Conservation (phyloP, 1,139 yeast genomes). For the Zygosaccharomyces sapae region DNA sequence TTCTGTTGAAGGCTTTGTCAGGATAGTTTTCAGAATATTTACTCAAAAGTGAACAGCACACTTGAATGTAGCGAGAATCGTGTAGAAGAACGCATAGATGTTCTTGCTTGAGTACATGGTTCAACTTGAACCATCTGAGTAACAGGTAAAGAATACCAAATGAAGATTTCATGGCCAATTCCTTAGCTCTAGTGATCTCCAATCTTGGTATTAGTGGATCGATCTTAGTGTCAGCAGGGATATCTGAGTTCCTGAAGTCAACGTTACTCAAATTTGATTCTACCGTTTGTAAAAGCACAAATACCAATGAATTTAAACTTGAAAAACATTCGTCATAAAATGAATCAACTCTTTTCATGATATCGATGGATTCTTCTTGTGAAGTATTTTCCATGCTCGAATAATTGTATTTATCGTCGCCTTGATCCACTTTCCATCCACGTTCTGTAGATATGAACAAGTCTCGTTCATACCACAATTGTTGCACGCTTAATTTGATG, state of each 20-base stretch:
- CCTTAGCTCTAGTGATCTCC: conserved; percentile 59
- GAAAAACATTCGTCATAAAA: conserved; percentile 54
- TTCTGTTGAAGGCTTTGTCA: conserved; percentile 41
- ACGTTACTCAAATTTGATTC: conserved; percentile 43
- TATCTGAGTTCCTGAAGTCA: conserved; percentile 17
- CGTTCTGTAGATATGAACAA: conserved; percentile 72
- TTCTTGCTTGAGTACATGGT: conserved; percentile 75
- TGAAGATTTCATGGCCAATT: conserved; percentile 59
- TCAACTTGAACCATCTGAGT: conserved; percentile 72
- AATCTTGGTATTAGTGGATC: conserved; percentile 38
- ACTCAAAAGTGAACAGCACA: conserved; percentile 40
- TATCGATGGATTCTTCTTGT: conserved; percentile 32
- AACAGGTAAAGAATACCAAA: conserved; percentile 52
- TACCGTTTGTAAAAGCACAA: conserved; percentile 60
- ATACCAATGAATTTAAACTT: conserved; percentile 56
- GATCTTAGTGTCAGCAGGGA: conserved; percentile 12
- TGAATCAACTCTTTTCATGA: conserved; percentile 55
- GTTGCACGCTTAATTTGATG: conserved; percentile 58
- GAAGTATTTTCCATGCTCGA: conserved; percentile 8
- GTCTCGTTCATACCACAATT: conserved; percentile 68
- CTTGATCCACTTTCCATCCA: conserved; percentile 46
- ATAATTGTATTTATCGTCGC: conserved; percentile 22
- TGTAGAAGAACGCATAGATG: conserved; percentile 66
- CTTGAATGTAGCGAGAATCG: conserved; percentile 63
- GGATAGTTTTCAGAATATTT: conserved; percentile 37